phyloP scores from a whole-genome alignment of 2,329 filamentous ascomycete species.

The Hypoxylon sp. region DNA sequence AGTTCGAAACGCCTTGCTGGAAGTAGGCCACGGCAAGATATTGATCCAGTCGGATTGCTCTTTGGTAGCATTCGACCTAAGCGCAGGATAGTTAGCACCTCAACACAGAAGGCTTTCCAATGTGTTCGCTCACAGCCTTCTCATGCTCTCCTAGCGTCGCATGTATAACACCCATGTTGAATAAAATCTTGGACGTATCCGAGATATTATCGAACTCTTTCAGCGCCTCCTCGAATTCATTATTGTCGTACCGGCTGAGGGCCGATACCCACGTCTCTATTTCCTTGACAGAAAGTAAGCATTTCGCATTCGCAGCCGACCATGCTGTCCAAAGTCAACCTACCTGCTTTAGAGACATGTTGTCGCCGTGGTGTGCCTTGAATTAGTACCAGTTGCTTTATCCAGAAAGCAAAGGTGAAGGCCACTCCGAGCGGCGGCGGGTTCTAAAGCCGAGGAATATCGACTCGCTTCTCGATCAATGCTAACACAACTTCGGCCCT shows the following conservation, averaged over 20 bases:
- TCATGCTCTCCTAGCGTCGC: slow-evolving; percentile 96
- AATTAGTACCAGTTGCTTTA: slow-evolving; percentile 47
- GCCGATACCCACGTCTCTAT: slow-evolving; percentile 98
- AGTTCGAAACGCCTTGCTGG: slow-evolving; percentile 98
- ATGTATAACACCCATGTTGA: slow-evolving; percentile 98
- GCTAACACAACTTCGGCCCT: slow-evolving; percentile 22
- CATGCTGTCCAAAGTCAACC: slow-evolving; percentile 16
- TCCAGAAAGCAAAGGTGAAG: slow-evolving; percentile 49
- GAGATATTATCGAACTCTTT: slow-evolving; percentile 87
- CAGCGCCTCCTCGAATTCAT: slow-evolving; percentile 93
- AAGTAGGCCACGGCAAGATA: slow-evolving; percentile 99
- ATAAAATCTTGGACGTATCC: slow-evolving; percentile 97
- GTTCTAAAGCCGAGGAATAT: slow-evolving; percentile 27
- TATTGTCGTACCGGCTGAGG: slow-evolving; percentile 93
- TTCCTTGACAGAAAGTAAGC: slow-evolving; percentile 72
- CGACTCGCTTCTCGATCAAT: slow-evolving; percentile 35
- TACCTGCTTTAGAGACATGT: slow-evolving; percentile 57
- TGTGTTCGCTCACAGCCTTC: slow-evolving; percentile 79
- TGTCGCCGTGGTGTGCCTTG: slow-evolving; percentile 39
- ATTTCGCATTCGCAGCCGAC: slow-evolving; percentile 12
- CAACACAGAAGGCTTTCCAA: slow-evolving; percentile 7
- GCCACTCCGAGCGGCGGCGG: slow-evolving; percentile 44
- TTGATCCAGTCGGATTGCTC: slow-evolving; percentile 89
- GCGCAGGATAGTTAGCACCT: slow-evolving; percentile 40
- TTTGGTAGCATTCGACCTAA: slow-evolving; percentile 95